Conservation (phyloP, 495 filamentous ascomycete genomes). For the Talaromyces thailandensis region DNA sequence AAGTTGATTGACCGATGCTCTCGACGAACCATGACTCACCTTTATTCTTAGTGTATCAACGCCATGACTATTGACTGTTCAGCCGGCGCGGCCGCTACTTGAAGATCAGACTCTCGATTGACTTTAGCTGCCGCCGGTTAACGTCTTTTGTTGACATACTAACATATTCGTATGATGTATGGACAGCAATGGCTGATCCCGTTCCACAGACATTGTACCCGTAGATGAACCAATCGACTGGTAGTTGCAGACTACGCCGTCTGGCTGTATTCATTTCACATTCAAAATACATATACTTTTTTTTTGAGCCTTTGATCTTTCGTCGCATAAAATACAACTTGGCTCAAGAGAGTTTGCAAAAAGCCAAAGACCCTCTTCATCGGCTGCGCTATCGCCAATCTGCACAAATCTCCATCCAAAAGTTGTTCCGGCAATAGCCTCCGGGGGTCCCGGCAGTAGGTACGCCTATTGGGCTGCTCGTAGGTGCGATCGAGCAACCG, state of each 20-base stretch:
- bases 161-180: background rate
- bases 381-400: constrained; percentile 4
- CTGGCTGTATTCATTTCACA: background rate
- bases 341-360: background rate
- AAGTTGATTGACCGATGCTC: background rate
- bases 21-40: background rate
- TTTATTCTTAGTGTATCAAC: background rate
- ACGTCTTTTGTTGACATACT: background rate
- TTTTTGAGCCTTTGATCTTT: background rate
- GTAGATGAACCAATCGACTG: background rate
- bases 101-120: background rate
- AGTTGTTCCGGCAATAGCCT: background rate
- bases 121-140: background rate
- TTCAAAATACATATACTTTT: background rate
- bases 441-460: constrained; percentile 1
- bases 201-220: background rate
- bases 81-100: background rate
- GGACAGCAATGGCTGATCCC: background rate
- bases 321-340: background rate
- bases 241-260: background rate
- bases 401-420: background rate
- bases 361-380: background rate
- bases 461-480: background rate
- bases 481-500: background rate
- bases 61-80: background rate